Base-by-base conservation (phyloP, 768 basidiomycete genomes). In the Tephrocybe sp. region DNA sequence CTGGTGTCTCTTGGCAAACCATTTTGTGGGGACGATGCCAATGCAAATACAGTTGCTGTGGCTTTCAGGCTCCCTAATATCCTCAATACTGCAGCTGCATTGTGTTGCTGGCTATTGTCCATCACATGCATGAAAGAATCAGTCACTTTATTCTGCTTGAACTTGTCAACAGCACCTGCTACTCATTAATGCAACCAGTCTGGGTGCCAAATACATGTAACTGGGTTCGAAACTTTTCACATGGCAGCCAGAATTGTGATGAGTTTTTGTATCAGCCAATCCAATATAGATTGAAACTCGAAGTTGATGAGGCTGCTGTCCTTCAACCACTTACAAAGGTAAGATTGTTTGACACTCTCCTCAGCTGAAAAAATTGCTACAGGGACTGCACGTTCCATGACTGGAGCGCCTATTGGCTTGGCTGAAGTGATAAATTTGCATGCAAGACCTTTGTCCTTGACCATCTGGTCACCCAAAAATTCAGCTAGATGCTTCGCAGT, bases 211-310 rank as follows among this genome's bases (percentile, higher is more conserved):
- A 98, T 87, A 24, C 97, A 85, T 9, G 96, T 90, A 4, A 98
- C 97, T 4, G 97, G 97, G 63, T 99, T 99, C 3, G 91, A 68
- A 41, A 99, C 89, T 59, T 96, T 96, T 65, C 98, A 97, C 81
- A 98, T 89, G 1, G 97, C 97, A 6, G 97, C 97, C 6, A 97
- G 97, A 58, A 99, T 99, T 1, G 97, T 99, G 70, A 99, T 98
- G 47, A 99, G 74, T 60, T 99, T 99, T 69, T 99, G 97, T 50
- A 99, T 93, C 58, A 98, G 81, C 97, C 97, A 99, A 64, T 99
- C 97, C 52, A 99, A 77, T 57, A 99, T 97, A 15, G 89, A 84
- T n/a, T 97, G 86, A 32, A 99, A 73, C 44, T 98, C 95, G 58
- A 99, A 98, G 56, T 83, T 87, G 28, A 79, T 71, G 28, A 98